Evolutionary conservation across 768 basidiomycete species (phyloP).

Genomic region (Sistotremastrum suecicum): DNA sequence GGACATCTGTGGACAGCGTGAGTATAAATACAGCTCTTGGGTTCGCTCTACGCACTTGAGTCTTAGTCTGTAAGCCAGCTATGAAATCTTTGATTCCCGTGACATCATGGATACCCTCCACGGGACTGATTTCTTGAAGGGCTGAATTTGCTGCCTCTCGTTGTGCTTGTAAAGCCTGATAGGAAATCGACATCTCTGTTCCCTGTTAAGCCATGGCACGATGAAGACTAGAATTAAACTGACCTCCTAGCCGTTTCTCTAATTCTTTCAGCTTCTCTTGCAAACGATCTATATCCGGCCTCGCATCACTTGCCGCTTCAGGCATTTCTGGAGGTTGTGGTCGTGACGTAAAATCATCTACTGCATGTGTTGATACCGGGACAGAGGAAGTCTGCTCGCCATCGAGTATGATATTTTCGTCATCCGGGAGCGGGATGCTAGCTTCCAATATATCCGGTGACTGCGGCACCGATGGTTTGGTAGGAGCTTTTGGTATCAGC

Average conservation of each 20-base stretch:
- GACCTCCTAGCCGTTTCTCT: conserved; percentile 69
- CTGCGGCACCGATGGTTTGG: too few relatives aligned
- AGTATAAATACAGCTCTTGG: neutral
- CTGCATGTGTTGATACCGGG: neutral
- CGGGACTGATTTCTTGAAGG: conserved; percentile 55
- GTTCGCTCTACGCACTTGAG: conserved; percentile 38
- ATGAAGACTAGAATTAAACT: conserved; percentile 4
- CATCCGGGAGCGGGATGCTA: conserved; percentile 2
- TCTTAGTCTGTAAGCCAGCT: conserved; percentile 46
- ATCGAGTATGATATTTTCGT: neutral
- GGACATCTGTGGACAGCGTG: conserved; percentile 29
- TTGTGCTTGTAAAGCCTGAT: conserved; percentile 62
- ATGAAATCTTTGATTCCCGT: conserved; percentile 65
- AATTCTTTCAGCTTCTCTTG: conserved; percentile 54
- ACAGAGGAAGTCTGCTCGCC: neutral
- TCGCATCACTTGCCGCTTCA: conserved; percentile 3
- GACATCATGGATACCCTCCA: conserved; percentile 50
- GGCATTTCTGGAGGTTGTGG: neutral
- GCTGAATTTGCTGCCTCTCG: conserved; percentile 53
- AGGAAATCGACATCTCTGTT: conserved; percentile 64
- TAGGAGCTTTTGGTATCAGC: too few relatives aligned
- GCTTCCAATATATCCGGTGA: neutral
- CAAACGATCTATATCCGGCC: conserved; percentile 36
- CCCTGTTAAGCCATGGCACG: neutral
- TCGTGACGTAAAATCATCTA: neutral